phyloP scores from a whole-genome alignment of 139 green algal genomes.

The Picochlorum costavermella region DNA sequence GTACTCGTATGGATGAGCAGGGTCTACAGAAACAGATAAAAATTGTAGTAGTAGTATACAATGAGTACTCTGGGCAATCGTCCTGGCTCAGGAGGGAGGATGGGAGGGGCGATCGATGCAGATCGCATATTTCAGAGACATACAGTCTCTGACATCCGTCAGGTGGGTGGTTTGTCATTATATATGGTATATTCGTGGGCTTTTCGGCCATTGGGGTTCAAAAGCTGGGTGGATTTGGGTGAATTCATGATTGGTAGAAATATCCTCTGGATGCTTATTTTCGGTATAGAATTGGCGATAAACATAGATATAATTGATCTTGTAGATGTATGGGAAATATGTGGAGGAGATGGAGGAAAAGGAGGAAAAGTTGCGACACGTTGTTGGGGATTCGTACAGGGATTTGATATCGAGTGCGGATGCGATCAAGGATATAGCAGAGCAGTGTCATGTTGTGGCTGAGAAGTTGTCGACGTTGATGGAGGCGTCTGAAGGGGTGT shows the following conservation, averaged over 20 bases:
- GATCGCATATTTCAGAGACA: slow-evolving; percentile 77
- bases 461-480: slow-evolving; percentile 50
- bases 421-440: slow-evolving; percentile 74
- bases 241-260: not conserved
- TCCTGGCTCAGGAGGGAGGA: not conserved
- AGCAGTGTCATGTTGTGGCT: slow-evolving; percentile 49
- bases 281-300: not conserved
- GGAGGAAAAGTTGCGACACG: slow-evolving; percentile 70
- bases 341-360: slow-evolving; percentile 83
- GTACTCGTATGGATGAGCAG: too few relatives aligned
- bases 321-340: not conserved
- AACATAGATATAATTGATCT: not conserved
- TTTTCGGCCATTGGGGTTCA: not conserved
- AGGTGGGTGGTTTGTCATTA: not conserved
- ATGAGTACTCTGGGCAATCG: too few relatives aligned
- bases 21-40: too few relatives aligned
- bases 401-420: slow-evolving; percentile 90
- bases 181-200: too few relatives aligned
- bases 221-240: not conserved
- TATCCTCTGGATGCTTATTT: too few relatives aligned
- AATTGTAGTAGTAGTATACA: too few relatives aligned
- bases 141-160: slow-evolving; percentile 68
- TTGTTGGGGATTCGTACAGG: slow-evolving; percentile 86
- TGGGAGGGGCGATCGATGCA: slow-evolving; percentile 2
- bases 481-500: slow-evolving; percentile 10